Evolutionary conservation across 768 basidiomycete species (phyloP).

Genomic region (Tricholoma saponaceum): DNA sequence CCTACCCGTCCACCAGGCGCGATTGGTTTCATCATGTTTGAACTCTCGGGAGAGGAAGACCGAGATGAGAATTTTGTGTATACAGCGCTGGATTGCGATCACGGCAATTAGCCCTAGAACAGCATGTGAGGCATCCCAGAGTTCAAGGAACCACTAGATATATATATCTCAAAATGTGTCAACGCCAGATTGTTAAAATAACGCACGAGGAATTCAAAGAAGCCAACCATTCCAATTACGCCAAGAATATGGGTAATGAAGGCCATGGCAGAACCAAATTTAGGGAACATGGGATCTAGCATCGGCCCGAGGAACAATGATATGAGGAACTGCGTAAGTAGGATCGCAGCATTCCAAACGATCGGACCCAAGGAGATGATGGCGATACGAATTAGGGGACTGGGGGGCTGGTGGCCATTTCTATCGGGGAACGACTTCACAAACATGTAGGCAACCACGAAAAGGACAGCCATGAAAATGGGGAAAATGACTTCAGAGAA

Average conservation of each 20-base stretch:
- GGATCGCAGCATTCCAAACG: conserved; percentile 89
- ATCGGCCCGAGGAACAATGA: conserved; percentile 93
- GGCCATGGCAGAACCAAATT: conserved; percentile 91
- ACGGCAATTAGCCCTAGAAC: conserved; percentile 91
- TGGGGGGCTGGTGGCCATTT: conserved; percentile 62
- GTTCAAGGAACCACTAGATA: conserved; percentile 88
- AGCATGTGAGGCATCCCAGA: conserved; percentile 89
- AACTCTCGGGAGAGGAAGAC: conserved; percentile 96
- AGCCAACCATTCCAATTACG: conserved; percentile 82
- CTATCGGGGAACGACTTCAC: conserved; percentile 79
- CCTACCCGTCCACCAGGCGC: conserved; percentile 98
- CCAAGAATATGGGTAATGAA: conserved; percentile 82
- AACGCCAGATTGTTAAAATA: neutral
- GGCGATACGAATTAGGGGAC: conserved; percentile 88
- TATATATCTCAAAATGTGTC: conserved; percentile 14
- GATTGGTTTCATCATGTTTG: conserved; percentile 98
- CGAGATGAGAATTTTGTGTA: conserved; percentile 92
- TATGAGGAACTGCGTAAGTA: conserved; percentile 84
- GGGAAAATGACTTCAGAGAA: conserved; percentile 88
- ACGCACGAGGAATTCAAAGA: conserved; percentile 94
- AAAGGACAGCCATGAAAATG: conserved; percentile 77
- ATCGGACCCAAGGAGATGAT: conserved; percentile 93
- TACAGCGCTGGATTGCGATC: conserved; percentile 85
- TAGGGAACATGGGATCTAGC: conserved; percentile 76
- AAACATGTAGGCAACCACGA: conserved; percentile 89